A percentile compares a stretch with the other conserved stretches of the same genome.
phyloP scores from a whole-genome alignment of 805 yeast genomes.

The Ogataea polymorpha region DNA sequence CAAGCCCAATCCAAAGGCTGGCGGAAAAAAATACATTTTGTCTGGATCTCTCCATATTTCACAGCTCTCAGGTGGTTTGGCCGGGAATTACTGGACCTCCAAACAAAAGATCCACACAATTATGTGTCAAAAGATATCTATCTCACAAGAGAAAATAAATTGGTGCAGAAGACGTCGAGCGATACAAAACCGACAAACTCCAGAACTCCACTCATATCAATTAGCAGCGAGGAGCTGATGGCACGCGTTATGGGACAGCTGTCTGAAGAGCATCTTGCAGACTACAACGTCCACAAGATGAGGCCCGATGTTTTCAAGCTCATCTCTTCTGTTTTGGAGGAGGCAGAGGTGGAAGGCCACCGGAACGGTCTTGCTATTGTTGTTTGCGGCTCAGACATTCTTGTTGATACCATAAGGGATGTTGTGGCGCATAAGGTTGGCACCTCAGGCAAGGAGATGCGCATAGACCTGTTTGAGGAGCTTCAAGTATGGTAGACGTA shows the following conservation, averaged over 20 bases:
- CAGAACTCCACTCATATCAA: conserved; percentile 5
- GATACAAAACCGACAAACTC: not conserved
- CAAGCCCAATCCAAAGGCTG: conserved; percentile 4
- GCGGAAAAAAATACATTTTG: conserved; percentile 35
- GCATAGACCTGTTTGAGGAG: conserved; percentile 57
- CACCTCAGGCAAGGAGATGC: conserved; percentile 24
- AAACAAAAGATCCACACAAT: conserved; percentile 14
- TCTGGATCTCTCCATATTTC: conserved; percentile 44
- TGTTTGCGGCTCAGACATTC: conserved; percentile 52
- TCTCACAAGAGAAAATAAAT: conserved; percentile 21
- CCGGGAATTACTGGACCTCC: conserved; percentile 35
- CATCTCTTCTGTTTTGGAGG: conserved; percentile 24
- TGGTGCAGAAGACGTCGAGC: not conserved
- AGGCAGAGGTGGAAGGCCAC: conserved; percentile 13
- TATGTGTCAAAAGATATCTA: conserved; percentile 20
- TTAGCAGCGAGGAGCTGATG: conserved; percentile 6
- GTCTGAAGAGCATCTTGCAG: conserved; percentile 31
- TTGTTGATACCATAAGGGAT: conserved; percentile 53
- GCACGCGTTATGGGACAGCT: conserved; percentile 33
- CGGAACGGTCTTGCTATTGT: conserved; percentile 45
- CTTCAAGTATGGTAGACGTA: conserved; percentile 51
- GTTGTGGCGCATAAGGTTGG: conserved; percentile 32
- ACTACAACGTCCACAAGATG: conserved; percentile 30
- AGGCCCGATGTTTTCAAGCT: conserved; percentile 16
- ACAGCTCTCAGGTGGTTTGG: conserved; percentile 42